phyloP scores from a whole-genome alignment of 768 basidiomycete genomes.

The Udeniomyces megalosporus region DNA sequence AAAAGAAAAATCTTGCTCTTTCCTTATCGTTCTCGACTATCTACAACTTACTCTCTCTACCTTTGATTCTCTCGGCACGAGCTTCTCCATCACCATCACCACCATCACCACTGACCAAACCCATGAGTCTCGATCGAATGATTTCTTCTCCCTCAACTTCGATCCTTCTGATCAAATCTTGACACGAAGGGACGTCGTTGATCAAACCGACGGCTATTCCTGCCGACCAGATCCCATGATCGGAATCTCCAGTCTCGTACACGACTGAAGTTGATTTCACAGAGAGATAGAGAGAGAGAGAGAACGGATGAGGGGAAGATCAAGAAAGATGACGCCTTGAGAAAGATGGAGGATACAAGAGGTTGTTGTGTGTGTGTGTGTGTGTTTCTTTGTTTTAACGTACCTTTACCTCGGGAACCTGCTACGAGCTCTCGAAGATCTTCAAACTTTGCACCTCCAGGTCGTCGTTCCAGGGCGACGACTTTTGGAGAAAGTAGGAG shows the following conservation, averaged over 20 bases:
- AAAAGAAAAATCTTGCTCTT: too few relatives aligned
- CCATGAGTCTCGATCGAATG: constrained; percentile 31
- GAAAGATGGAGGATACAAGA: neutral
- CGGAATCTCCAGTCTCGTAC: constrained; percentile 68
- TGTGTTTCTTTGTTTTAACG: too few relatives aligned
- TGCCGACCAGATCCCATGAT: constrained; percentile 67
- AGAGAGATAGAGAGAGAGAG: neutral
- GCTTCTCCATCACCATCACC: too few relatives aligned
- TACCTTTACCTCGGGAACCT: constrained; percentile 17
- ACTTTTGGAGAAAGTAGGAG: constrained; percentile 32
- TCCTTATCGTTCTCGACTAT: too few relatives aligned
- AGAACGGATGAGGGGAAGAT: too few relatives aligned
- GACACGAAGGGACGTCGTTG: constrained; percentile 67
- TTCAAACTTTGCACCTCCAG: constrained; percentile 75
- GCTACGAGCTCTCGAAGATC: constrained; percentile 50
- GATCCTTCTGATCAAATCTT: constrained; percentile 48
- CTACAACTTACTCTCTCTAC: too few relatives aligned
- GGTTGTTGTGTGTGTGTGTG: too few relatives aligned
- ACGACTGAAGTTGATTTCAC: constrained; percentile 40
- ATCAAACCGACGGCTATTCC: constrained; percentile 38
- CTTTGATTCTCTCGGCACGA: too few relatives aligned
- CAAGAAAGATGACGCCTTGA: neutral
- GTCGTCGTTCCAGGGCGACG: constrained; percentile 59
- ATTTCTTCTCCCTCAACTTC: constrained; percentile 61
- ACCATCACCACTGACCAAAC: neutral